Percentiles rank a stretch among this genome's conserved stretches.
Conservation (phyloP, 495 filamentous ascomycete species). For the Entonaema liquescens region DNA sequence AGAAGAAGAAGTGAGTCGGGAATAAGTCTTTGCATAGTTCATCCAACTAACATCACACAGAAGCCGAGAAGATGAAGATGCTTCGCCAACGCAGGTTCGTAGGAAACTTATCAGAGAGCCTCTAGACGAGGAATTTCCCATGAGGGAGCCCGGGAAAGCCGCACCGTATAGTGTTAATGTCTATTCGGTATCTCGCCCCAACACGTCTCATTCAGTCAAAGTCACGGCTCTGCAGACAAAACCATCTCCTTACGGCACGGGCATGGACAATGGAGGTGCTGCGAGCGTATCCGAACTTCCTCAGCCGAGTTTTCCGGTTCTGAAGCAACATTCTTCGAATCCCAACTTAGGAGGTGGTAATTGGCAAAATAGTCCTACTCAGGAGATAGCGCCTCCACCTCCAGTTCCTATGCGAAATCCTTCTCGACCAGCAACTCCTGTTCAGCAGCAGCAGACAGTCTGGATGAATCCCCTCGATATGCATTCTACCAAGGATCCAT, state of each 20-base stretch:
- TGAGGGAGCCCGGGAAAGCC: constrained; percentile 27
- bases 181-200: constrained; percentile 43
- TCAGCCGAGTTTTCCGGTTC: constrained; percentile 37
- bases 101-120: constrained; percentile 46
- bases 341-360: constrained; percentile 46
- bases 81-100: constrained; percentile 37
- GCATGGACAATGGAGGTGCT: constrained; percentile 47
- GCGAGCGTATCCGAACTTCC: constrained; percentile 52
- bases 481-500: constrained; percentile 42
- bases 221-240: constrained; percentile 28
- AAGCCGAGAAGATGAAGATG: constrained; percentile 43
- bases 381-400: constrained; percentile 31
- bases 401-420: constrained; percentile 41
- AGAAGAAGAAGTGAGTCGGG: constrained; percentile 59
- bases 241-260: constrained; percentile 44
- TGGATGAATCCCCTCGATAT: constrained; percentile 56
- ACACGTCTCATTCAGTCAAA: constrained; percentile 44
- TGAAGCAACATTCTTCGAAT: constrained; percentile 51
- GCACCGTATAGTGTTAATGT: constrained; percentile 45
- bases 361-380: constrained; percentile 42
- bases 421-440: constrained; percentile 43
- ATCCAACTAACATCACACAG: constrained; percentile 39
- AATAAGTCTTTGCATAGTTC: background rate
- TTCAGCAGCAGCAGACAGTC: constrained; percentile 30
- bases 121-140: constrained; percentile 44